Base-by-base conservation (phyloP, 768 basidiomycete genomes). In the Boletus patriciae region DNA sequence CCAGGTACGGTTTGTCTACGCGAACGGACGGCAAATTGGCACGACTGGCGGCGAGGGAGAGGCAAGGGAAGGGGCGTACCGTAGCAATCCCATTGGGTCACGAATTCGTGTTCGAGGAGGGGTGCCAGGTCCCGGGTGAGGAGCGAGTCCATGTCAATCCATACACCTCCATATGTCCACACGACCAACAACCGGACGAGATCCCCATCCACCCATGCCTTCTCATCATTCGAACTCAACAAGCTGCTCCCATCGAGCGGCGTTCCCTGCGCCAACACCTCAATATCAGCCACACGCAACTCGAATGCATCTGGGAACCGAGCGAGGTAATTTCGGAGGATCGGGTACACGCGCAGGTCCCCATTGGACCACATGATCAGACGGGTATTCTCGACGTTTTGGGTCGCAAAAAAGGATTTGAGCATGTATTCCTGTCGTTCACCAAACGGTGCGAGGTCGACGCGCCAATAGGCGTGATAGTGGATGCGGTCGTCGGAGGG, bases 31-130 rank as follows among this genome's bases (percentile, higher is more conserved):
- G 31, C 49, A 36, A 27, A 23, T 18, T 16, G 18, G 40, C 13
- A 37, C 36, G 5, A 31, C 23, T 16, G 9, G 15, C 34, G 8
- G 21, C 11, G 34, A 18, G 54, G 33, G 16, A 10, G 23, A n/a
- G 27, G 9, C 6, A 10, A 6, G 8, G 8, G 23, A 6, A 45
- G 13, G 16, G 18, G 54, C 85, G 42, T 69, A 94, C 95, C 92
- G 66, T 98, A 98, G 70, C 96, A 98, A 68, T 99, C 96, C 96
- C 96, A 99, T 66, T 99, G 94, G 2, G 93, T 96, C 11, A 98
- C 92, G 68, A 95, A 99, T 72, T 99, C 96, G 65, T 92, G 89
- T 70, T 97, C 95, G 7, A 90, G 79, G 53, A 98, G 77, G 10
- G 95, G 94, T 3, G 86, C 78, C 33, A 98, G 75, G 73, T 94